Base-by-base conservation (phyloP, 2,329 filamentous ascomycete species). In the Rutstroemia sp. region DNA sequence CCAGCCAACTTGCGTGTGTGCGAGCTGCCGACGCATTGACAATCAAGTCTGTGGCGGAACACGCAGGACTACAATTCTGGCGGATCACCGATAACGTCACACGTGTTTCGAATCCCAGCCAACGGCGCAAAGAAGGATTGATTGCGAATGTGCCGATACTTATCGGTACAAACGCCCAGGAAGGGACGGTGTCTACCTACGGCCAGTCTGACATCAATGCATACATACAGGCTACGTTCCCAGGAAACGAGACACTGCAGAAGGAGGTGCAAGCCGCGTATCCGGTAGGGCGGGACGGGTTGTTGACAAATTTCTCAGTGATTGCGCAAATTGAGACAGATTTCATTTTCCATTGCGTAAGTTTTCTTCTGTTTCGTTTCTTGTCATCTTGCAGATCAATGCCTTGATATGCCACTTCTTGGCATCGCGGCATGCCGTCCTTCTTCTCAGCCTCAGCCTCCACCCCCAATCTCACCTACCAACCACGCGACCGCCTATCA, bases 81-180 rank as follows among this genome's bases (percentile, higher is more conserved):
- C 38, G 46, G 14, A 12, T 38, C 6, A 23, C 50, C 1, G 53
- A 55, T 17, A 38, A 51, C 5, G 2, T 55, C 5, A 55, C 53
- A 5, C 38, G 38, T 8, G 39, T 55, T 44, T 50, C 39, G 4
- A 27, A 55, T 19, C 53, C 46, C 1, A 25, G 42, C 19, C 2
- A 12, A 1, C 41, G 17, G 14, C 49, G 38, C 7, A 19, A 27
- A 4, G 25, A 55, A 30, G 38, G 14, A 4, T 19, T 44, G 21
- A 51, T 56, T n/a, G 53, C 47, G 12, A 44, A 56, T 23, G 39
- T 56, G 7, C 53, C 53, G 19, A n/a, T 51, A 44, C 38, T 45
- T 27, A 51, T 56, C 38, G 47, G 53, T 9, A 30, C 25, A 8
- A 56, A 51, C 42, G 47, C 47, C 21, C 47, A 56, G 17, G 47